phyloP scores from a whole-genome alignment of 2,329 filamentous ascomycete genomes.

The Emergomyces africanus region DNA sequence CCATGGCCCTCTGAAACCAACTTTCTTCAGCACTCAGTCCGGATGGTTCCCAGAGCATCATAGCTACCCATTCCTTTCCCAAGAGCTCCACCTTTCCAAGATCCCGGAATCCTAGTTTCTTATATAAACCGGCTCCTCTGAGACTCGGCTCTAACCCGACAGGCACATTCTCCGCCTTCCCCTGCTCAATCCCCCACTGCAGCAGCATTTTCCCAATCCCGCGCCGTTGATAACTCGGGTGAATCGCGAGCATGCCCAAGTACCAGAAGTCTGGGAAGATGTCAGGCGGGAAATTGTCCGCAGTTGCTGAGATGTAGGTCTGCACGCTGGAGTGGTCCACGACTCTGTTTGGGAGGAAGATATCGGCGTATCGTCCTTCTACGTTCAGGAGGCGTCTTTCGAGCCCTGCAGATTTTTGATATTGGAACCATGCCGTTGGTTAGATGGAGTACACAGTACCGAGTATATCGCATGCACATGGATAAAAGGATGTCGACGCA shows the following conservation, averaged over 20 bases:
- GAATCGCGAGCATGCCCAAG: conserved; percentile 14
- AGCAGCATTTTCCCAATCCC: conserved; percentile 14
- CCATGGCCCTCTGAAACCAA: conserved; percentile 2
- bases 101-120: conserved; percentile 14
- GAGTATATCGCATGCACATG: no score
- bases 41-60: conserved; percentile 7
- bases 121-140: conserved; percentile 12
- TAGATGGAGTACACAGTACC: background rate
- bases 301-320: conserved; percentile 3
- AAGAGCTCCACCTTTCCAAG: conserved; percentile 5
- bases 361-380: conserved; percentile 5
- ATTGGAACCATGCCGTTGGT: background rate
- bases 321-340: conserved; percentile 1
- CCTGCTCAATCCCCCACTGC: conserved; percentile 11
- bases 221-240: conserved; percentile 12
- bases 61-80: background rate
- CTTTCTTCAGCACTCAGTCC: conserved; percentile 1
- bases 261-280: conserved; percentile 15
- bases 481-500: background rate
- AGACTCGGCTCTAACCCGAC: conserved; percentile 13
- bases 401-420: conserved; percentile 5
- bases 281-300: conserved; percentile 7
- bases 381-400: conserved; percentile 8
- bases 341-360: conserved; percentile 8
- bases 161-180: conserved; percentile 11